These are phyloP conservation scores for Oenanthe javanica DNA, from an alignment of 140 eudicot genomes.

Conservation along the genomic window DNA sequence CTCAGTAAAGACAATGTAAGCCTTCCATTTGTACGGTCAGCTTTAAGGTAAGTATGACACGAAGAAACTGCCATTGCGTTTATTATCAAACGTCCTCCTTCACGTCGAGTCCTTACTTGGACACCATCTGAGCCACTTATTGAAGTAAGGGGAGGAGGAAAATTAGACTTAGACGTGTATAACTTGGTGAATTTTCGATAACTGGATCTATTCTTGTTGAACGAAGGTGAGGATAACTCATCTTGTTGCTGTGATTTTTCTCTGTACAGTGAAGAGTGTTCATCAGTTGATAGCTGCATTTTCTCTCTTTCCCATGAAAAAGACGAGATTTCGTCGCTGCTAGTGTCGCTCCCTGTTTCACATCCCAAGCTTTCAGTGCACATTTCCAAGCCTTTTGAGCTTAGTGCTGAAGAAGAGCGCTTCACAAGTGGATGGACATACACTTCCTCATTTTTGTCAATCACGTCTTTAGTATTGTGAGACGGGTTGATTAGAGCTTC, in stretches of 20 bases:
- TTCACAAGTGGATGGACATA: constrained; percentile 66
- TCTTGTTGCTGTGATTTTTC: constrained; percentile 15
- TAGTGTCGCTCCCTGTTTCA: constrained; percentile 58
- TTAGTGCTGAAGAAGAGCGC: constrained; percentile 45
- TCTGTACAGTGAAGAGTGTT: constrained; percentile 3
- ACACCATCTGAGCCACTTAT: constrained; percentile 58
- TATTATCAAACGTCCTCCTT: constrained; percentile 64
- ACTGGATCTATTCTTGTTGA: constrained; percentile 23
- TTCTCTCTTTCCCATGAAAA: constrained; percentile 8
- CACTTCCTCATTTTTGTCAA: constrained; percentile 32
- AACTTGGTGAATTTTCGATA: constrained; percentile 20
- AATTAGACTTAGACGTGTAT: constrained; percentile 17
- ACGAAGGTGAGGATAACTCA: neutral
- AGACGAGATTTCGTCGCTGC: constrained; percentile 36
- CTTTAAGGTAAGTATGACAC: constrained; percentile 34
- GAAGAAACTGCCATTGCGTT: constrained; percentile 46
- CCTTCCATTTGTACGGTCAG: constrained; percentile 66
- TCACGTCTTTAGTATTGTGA: constrained; percentile 5
- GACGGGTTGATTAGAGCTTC: constrained; percentile 38
- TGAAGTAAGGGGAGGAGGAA: constrained; percentile 79
- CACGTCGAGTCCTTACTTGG: constrained; percentile 55
- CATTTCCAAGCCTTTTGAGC: constrained; percentile 76
- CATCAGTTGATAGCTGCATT: constrained; percentile 16
- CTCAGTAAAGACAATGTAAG: constrained; percentile 44
- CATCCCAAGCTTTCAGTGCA: constrained; percentile 88